Conservation (phyloP, 1,139 yeast genomes). For the Meyerozyma sp. region DNA sequence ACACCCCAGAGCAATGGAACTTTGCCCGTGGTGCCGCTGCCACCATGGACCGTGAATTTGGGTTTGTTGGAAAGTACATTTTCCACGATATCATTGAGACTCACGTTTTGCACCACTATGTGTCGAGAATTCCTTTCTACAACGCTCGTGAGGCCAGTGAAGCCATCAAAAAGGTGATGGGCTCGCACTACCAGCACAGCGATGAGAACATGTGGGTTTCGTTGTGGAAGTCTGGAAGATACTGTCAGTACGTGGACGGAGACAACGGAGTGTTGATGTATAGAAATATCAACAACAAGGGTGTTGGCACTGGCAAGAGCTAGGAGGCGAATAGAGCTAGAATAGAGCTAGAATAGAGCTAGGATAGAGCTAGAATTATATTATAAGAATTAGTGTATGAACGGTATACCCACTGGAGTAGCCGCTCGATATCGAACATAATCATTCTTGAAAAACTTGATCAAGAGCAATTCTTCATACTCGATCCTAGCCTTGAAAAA, state of each 20-base stretch:
- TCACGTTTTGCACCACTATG: slow-evolving; percentile 82
- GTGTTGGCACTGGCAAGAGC: slow-evolving; percentile 13
- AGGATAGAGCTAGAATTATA: background rate
- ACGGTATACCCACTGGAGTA: slow-evolving; percentile 63
- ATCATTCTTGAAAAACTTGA: slow-evolving; percentile 63
- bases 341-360: too few relatives aligned
- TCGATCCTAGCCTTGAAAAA: slow-evolving; percentile 66
- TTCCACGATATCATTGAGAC: slow-evolving; percentile 90
- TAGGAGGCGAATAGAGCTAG: too few relatives aligned
- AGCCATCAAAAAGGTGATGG: slow-evolving; percentile 78
- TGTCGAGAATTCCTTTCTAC: slow-evolving; percentile 82
- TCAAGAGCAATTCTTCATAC: slow-evolving; percentile 63
- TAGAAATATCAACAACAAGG: slow-evolving; percentile 57
- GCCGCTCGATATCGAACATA: slow-evolving; percentile 49
- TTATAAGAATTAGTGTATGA: slow-evolving; percentile 25
- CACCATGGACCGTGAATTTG: slow-evolving; percentile 80
- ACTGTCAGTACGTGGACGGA: slow-evolving; percentile 82
- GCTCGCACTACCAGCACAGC: slow-evolving; percentile 63
- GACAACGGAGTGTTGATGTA: slow-evolving; percentile 73
- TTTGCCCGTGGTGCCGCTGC: slow-evolving; percentile 89
- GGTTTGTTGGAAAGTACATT: slow-evolving; percentile 72
- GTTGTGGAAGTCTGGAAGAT: slow-evolving; percentile 65
- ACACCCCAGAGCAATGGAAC: slow-evolving; percentile 70
- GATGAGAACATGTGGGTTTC: slow-evolving; percentile 71
- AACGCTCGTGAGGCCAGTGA: slow-evolving; percentile 76